Evolutionary conservation across 352 stramenopile genomes (phyloP).

Genomic region (Phytophthora sojae): DNA sequence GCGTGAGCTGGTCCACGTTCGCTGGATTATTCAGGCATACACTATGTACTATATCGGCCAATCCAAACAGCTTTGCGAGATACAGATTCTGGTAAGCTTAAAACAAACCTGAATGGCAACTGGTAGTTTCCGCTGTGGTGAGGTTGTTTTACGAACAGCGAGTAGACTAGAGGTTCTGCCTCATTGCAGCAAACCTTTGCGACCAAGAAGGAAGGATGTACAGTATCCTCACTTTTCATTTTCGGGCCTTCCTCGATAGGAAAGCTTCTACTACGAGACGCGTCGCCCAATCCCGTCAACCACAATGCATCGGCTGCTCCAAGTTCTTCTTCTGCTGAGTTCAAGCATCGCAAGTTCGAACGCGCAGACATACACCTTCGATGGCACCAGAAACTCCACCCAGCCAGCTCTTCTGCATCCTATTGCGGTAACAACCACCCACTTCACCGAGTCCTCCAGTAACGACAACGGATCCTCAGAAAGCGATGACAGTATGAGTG

Average conservation of each 20-base stretch:
- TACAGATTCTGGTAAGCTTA: background rate
- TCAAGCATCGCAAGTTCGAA: background rate
- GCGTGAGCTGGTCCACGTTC: conserved; percentile 1
- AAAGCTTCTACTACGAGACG: background rate
- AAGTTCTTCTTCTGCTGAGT: conserved; percentile 7
- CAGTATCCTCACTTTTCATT: conserved; percentile 8
- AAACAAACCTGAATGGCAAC: background rate
- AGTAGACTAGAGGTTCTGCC: background rate
- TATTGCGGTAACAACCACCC: background rate
- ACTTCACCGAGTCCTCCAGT: background rate
- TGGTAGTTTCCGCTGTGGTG: background rate
- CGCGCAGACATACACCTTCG: conserved; percentile 22
- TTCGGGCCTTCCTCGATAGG: background rate
- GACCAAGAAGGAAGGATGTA: background rate
- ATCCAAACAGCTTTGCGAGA: conserved; percentile 14
- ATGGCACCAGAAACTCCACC: background rate
- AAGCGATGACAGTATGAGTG: conserved; percentile 4
- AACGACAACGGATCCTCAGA: conserved; percentile 1
- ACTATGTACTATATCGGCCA: background rate
- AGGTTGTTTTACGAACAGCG: conserved; percentile 8
- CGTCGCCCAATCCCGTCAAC: background rate
- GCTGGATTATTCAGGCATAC: conserved; percentile 4
- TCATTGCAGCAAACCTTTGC: conserved; percentile 6
- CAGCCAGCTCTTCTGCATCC: background rate
- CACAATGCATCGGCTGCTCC: conserved; percentile 14